Base-by-base conservation (phyloP, 2,329 filamentous ascomycete genomes). In the Chaetomium strumarium region DNA sequence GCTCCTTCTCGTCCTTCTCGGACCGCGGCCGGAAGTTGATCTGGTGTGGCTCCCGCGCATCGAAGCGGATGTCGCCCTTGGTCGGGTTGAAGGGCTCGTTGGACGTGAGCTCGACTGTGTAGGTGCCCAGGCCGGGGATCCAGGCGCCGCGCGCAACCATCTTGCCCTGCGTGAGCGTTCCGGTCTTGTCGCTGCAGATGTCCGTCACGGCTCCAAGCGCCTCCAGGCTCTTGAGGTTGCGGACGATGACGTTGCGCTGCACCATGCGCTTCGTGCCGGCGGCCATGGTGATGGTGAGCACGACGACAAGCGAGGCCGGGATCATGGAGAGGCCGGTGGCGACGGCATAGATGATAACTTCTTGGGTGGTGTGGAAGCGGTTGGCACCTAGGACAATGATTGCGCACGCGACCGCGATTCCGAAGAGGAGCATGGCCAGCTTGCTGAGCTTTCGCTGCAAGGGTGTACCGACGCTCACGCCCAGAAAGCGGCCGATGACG, bases 131-230 rank as follows among this genome's bases (percentile, higher is more conserved):
- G 10, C 74, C 76, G 16, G 77, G 75, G 12, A 86, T 73, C 77
- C 80, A 84, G 14, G 83, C 76, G 63, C 81, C 83, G 41, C 78
- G 75, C 4, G 80, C 78, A 36, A 85, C 79, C 83, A 86, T 85
- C 64, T 83, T 83, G 54, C 83, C 79, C 61, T 83, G 80, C 3
- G 81, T 84, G 40, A 84, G 70, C 0, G 83, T 87, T 31, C 84
- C 84, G 1, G 83, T 86, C 70, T 86, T 86, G 72, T 86, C 83
- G 38, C 80, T 84, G 67, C 83, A 86, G 52, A 86, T 84, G 59
- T 84, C 80, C 53, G 81, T 86, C 14, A 86, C 82, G 50, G 81
- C 83, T 42, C 83, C 84, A 40, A 86, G 76, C n/a, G 83, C 83
- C 62, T 86, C 84, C 7, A 87, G 75, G 5, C 80, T 79, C 10